Evolutionary conservation across 257 asterid species (phyloP), one percentile per base, ranked within the genome.

Genomic region (Nicotiana tomentosiformis): DNA sequence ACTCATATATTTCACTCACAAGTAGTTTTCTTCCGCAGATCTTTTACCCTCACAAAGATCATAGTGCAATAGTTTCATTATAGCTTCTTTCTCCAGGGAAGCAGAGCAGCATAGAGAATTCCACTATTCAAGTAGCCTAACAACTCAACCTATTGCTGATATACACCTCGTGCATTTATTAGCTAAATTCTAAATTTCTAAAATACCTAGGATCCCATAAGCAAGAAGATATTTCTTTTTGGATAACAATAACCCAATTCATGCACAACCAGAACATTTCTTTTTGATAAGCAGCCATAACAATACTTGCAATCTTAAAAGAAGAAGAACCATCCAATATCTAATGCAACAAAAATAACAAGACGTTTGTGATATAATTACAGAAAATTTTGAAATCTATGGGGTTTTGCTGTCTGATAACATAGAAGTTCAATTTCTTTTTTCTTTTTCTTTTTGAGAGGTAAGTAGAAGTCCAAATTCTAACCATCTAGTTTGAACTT

Each of bases 61-160:
- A 72, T 72, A 46, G 61, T 46, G 60, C 26, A 23, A 74, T 18
- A 74, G 79, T 74, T 74, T 49, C 79, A 74, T 49, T n/a, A 72
- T 72, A 46, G 39, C 15, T 74, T 74, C 20, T 23, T 74, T 72
- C 37, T 74, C 79, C 29, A 49, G 15, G 61, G 58, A 74, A 46
- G 79, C 32, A 46, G 62, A 53, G 61, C 39, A 74, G 79, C 61
- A 12, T 72, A 74, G 79, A 46, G 62, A 74, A 74, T 74, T 49
- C 7, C 61, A 23, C 37, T 23, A 46, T 7, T 74, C 39, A 46
- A 49, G 26, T 74, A 70, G n/a, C 58, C 35, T 11, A 70, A 39
- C 58, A 70, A 43, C 35, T 70, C 58, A 70, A 43, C n/a, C 78
- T 70, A 11, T 70, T 43, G 58, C n/a, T 70, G 39, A 43, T 70